Evolutionary conservation across 352 stramenopile genomes (phyloP), one percentile per base, ranked within the genome.

Genomic region (Phytopythium boreale): DNA sequence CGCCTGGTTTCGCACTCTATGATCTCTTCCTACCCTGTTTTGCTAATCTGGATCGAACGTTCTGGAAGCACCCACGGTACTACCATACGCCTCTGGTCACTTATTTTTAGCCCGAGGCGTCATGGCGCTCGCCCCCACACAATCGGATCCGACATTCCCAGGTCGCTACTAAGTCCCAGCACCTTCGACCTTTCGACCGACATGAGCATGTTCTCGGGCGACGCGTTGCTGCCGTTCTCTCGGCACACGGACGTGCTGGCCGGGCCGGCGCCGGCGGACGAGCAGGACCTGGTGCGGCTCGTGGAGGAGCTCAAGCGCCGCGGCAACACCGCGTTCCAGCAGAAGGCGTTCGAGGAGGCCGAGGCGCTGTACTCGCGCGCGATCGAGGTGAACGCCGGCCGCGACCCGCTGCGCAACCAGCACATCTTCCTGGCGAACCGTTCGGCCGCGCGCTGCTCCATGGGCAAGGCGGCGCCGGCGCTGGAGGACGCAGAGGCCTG

Each of bases 351-450:
- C 50, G 92, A 97, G 44, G 94, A 98, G 65, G 97, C 96, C 20
- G 93, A 99, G 57, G 80, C 92, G 61, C 81, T 99, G n/a, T 99
- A 99, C 80, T 84, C 83, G 61, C 98, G 98, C 70, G 97, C 89
- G 37, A 91, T 99, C 62, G 84, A 97, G 29, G 63, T 95, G 61
- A 90, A 92, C 64, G 59, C 63, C 39, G 46, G 37, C 47, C 68
- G 58, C 44, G 70, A 90, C 47, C 70, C 67, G 61, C 71, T 79
- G 56, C 70, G 74, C 50, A 90, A 86, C 68, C 76, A 91, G 72
- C 87, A 96, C 71, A 89, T 95, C 55, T 87, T 98, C 56, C 89
- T 82, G 57, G 84, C 88, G 44, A 98, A 98, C 64, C 85, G 90
- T 22, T 93, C 87, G 55, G 94, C 93, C 10, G 77, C 90, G 61